Evolutionary conservation across 2,329 filamentous ascomycete species (phyloP).

Genomic region (Exophiala bonariae): DNA sequence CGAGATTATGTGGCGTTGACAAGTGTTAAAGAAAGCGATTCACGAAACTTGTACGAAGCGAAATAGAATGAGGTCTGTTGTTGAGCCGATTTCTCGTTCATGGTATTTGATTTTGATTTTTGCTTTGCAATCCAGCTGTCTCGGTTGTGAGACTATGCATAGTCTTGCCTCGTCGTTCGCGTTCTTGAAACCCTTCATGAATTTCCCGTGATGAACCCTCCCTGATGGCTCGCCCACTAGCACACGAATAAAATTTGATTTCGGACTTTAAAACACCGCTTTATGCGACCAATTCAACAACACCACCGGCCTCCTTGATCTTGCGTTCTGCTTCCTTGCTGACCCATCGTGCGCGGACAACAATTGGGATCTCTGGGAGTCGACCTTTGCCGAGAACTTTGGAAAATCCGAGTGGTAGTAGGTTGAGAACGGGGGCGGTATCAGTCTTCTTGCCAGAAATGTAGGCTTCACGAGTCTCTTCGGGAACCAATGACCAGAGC

Average conservation of each 20-base stretch:
- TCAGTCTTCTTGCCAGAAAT: constrained; percentile 76
- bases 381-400: constrained; percentile 99
- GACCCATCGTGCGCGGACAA: constrained; percentile 94
- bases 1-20: too few species aligned
- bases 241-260: neutral
- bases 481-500: constrained; percentile 94
- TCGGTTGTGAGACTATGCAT: too few species aligned
- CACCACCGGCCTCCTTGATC: constrained; percentile 96
- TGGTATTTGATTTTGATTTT: too few species aligned
- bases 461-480: constrained; percentile 92
- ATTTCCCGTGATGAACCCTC: neutral
- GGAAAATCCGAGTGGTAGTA: constrained; percentile 94
- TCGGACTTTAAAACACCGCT: constrained; percentile 33
- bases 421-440: constrained; percentile 95
- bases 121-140: too few species aligned
- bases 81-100: too few species aligned
- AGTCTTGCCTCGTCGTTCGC: too few species aligned
- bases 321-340: constrained; percentile 96
- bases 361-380: constrained; percentile 86
- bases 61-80: too few species aligned
- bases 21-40: too few species aligned
- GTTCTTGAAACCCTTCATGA: neutral
- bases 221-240: neutral
- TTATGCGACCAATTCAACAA: constrained; percentile 94
- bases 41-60: too few species aligned